Conservation (phyloP, 1,139 yeast species). For the Geotrichum reessii region DNA sequence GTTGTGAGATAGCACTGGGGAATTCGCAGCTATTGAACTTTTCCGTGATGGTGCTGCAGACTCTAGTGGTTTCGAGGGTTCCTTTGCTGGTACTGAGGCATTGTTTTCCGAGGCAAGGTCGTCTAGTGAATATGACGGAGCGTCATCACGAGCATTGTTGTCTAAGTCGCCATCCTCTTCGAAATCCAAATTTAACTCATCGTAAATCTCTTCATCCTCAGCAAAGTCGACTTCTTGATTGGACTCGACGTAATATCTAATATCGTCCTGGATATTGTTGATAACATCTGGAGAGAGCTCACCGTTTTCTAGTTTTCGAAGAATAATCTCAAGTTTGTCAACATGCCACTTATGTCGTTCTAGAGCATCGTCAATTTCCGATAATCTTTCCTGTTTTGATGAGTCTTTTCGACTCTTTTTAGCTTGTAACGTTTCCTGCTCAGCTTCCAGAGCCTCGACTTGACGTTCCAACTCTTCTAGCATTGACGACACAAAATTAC, state of each 20-base stretch:
- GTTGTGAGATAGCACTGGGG: constrained; percentile 17
- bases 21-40: constrained; percentile 25
- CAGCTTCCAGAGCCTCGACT: constrained; percentile 71
- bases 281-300: constrained; percentile 76
- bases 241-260: constrained; percentile 88
- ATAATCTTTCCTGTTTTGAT: constrained; percentile 51
- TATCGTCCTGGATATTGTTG: constrained; percentile 79
- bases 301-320: constrained; percentile 77
- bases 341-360: constrained; percentile 81
- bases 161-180: constrained; percentile 48
- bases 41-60: constrained; percentile 8
- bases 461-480: constrained; percentile 83
- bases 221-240: constrained; percentile 95
- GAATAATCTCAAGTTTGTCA: constrained; percentile 67
- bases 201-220: constrained; percentile 92
- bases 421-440: constrained; percentile 55
- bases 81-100: constrained; percentile 15
- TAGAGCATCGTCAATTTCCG: constrained; percentile 56
- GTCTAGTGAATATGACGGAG: constrained; percentile 30
- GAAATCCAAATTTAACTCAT: constrained; percentile 72
- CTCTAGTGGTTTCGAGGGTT: background rate
- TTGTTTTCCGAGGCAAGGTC: constrained; percentile 37
- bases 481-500: constrained; percentile 63
- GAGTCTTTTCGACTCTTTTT: constrained; percentile 56
- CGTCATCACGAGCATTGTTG: constrained; percentile 31